Conservation (phyloP, 108 stramenopile genomes). For the Aureococcus anophagefferens region DNA sequence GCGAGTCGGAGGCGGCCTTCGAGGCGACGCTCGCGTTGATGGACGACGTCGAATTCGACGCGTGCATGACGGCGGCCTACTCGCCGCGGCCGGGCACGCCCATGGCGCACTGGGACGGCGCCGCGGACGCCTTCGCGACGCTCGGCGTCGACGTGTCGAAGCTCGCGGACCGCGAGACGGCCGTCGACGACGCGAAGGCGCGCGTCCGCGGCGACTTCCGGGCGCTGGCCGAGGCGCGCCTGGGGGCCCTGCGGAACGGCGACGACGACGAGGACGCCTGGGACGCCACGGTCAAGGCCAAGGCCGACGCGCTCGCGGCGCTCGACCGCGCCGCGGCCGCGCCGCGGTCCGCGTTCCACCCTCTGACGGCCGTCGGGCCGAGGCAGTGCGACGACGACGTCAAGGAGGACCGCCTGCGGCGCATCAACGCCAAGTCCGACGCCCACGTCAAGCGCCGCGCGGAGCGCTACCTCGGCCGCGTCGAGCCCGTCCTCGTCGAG, state of each 20-base stretch:
- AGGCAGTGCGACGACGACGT: constrained; percentile 73
- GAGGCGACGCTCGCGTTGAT: constrained; percentile 76
- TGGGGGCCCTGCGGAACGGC: not conserved
- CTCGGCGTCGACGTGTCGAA: not conserved
- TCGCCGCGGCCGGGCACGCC: constrained; percentile 26
- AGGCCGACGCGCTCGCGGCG: not conserved
- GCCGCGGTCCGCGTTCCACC: constrained; percentile 72
- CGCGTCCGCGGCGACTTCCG: not conserved
- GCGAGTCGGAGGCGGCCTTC: constrained; percentile 92
- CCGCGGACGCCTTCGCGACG: not conserved
- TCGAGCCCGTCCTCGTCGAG: constrained; percentile 82
- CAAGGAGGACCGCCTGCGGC: constrained; percentile 71
- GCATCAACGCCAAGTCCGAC: constrained; percentile 73
- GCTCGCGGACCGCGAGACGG: not conserved
- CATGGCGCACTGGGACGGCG: constrained; percentile 24
- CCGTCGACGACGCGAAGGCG: not conserved
- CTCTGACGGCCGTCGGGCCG: constrained; percentile 67
- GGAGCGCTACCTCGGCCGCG: constrained; percentile 75
- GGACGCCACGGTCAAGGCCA: not conserved
- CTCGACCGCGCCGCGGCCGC: constrained; percentile 58
- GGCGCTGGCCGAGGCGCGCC: not conserved
- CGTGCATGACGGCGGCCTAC: constrained; percentile 28
- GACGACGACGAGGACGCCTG: constrained; percentile 5
- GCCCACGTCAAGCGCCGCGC: constrained; percentile 77
- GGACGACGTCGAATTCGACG: constrained; percentile 41